Evolutionary conservation across 2,329 filamentous ascomycete species (phyloP).

Genomic region (Neonectria faginata): DNA sequence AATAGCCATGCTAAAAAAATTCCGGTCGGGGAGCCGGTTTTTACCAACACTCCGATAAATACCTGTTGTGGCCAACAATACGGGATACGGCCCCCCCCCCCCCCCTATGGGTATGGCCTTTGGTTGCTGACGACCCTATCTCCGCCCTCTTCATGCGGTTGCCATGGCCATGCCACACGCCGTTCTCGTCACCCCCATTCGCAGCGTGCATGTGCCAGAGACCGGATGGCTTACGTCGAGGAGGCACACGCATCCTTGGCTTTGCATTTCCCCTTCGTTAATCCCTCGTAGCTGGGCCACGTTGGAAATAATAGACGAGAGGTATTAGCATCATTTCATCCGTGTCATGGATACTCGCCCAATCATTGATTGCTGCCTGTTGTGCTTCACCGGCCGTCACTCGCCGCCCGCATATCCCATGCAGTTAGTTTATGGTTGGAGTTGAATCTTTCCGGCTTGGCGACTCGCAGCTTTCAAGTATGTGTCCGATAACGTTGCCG

Average conservation of each 20-base stretch:
- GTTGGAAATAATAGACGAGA: background rate
- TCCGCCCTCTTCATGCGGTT: conserved; percentile 9
- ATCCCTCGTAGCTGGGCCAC: background rate
- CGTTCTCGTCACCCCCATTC: too few relatives aligned
- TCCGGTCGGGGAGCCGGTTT: conserved; percentile 26
- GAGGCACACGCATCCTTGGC: background rate
- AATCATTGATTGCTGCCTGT: background rate
- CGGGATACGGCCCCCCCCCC: background rate
- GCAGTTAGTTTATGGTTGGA: background rate
- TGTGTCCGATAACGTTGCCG: background rate
- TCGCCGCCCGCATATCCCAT: background rate
- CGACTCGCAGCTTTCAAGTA: background rate
- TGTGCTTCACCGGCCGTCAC: background rate
- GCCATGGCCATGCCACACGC: background rate
- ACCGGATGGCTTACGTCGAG: background rate
- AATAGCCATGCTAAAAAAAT: background rate
- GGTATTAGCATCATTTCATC: background rate
- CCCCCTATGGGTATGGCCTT: background rate
- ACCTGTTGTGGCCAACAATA: background rate
- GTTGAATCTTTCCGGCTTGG: background rate
- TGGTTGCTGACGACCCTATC: conserved; percentile 1
- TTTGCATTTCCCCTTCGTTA: background rate
- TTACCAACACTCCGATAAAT: conserved; percentile 26
- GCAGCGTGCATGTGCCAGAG: background rate
- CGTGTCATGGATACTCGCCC: background rate